Conservation (phyloP, 2,329 filamentous ascomycete genomes). For the Myriangium duriaei region DNA sequence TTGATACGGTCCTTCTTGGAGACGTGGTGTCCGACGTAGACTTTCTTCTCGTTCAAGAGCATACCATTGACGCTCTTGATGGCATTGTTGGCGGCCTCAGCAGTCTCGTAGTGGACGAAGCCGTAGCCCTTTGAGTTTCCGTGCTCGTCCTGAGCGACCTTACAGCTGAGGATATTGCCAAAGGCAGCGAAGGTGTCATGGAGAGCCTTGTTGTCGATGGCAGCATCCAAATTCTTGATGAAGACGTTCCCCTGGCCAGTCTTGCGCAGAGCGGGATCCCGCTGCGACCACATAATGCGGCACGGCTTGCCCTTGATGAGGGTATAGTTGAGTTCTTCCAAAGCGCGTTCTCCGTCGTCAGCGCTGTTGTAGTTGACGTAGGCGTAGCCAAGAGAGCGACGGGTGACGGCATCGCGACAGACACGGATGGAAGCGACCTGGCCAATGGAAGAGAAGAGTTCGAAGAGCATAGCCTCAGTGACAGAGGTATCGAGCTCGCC, state of each 20-base stretch:
- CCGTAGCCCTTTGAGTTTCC: conserved; percentile 97
- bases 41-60: conserved; percentile 99
- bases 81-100: conserved; percentile 87
- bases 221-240: conserved; percentile 98
- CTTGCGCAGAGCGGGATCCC: conserved; percentile 97
- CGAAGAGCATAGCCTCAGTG: conserved; percentile 99
- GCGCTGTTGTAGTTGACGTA: conserved; percentile 99
- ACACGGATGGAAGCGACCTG: conserved; percentile 98
- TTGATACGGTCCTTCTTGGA: conserved; percentile 99
- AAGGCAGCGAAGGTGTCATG: conserved; percentile 99
- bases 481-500: conserved; percentile 96
- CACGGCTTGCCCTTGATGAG: conserved; percentile 97
- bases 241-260: conserved; percentile 98
- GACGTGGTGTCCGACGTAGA: conserved; percentile 97
- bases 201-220: conserved; percentile 99
- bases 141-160: conserved; percentile 95
- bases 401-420: conserved; percentile 96
- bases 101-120: conserved; percentile 99
- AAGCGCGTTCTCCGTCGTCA: conserved; percentile 87
- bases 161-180: conserved; percentile 98
- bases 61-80: conserved; percentile 99
- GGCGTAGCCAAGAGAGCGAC: conserved; percentile 95
- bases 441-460: conserved; percentile 98
- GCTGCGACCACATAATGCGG: conserved; percentile 99
- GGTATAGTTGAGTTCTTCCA: conserved; percentile 99